Conservation (phyloP, 345 rosid genomes). For the Angophora floribunda region DNA sequence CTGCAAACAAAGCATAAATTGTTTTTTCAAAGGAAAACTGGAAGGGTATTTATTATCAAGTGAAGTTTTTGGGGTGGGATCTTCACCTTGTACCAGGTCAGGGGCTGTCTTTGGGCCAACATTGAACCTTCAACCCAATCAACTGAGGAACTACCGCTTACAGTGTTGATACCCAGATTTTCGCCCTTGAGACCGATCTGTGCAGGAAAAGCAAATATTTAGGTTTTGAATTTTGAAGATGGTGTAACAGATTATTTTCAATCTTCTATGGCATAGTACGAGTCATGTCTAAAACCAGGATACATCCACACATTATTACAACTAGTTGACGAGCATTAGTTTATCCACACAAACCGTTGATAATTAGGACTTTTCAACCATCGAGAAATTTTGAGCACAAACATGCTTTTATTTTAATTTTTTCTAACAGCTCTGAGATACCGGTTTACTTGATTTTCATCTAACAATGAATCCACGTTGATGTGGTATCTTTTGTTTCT, state of each 20-base stretch:
- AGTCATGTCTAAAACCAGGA: not conserved
- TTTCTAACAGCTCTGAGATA: not conserved
- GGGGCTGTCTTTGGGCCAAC: conserved; percentile 51
- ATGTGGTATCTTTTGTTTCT: not conserved
- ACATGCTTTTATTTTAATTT: not conserved
- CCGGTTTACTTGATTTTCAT: not conserved
- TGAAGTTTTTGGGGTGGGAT: not conserved
- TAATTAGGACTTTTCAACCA: not conserved
- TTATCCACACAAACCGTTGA: not conserved
- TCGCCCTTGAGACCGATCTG: conserved; percentile 83
- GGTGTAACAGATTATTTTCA: not conserved
- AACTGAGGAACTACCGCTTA: conserved; percentile 56
- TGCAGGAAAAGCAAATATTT: not conserved
- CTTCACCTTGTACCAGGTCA: conserved; percentile 85
- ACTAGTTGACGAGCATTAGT: not conserved
- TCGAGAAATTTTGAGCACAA: not conserved
- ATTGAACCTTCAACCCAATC: conserved; percentile 65
- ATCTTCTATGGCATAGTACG: not conserved
- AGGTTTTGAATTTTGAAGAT: not conserved
- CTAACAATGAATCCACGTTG: not conserved
- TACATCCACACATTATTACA: not conserved
- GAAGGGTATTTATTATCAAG: not conserved
- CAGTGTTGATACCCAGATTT: conserved; percentile 50
- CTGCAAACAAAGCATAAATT: conserved; percentile 20
- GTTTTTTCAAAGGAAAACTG: not conserved